Percentiles rank a stretch among this genome's conserved stretches.
phyloP scores from a whole-genome alignment of 2,329 filamentous ascomycete species.

The Ciborinia camelliae region DNA sequence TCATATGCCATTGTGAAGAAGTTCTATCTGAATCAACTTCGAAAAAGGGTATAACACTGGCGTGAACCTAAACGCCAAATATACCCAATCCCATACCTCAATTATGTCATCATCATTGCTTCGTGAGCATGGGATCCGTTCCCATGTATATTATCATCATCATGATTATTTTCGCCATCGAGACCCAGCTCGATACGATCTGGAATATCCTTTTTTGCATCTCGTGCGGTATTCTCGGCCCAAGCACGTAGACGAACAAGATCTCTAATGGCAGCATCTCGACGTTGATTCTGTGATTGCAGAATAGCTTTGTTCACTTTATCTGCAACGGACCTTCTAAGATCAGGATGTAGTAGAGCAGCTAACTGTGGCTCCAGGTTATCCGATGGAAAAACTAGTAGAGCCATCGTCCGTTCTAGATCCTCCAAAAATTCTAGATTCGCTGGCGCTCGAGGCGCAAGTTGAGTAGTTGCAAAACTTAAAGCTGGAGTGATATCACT shows the following conservation, averaged over 20 bases:
- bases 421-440: conserved; percentile 80
- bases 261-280: conserved; percentile 77
- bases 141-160: conserved; percentile 30
- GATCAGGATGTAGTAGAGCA: conserved; percentile 70
- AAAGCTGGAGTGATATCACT: conserved; percentile 73
- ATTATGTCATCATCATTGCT: conserved; percentile 34
- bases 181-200: conserved; percentile 35
- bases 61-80: conserved; percentile 2
- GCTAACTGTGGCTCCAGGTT: conserved; percentile 72
- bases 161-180: conserved; percentile 31
- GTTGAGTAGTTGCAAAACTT: conserved; percentile 80
- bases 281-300: conserved; percentile 64
- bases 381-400: conserved; percentile 84
- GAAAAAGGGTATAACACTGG: conserved; percentile 12
- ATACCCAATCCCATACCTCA: background rate
- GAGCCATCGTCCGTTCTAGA: conserved; percentile 86
- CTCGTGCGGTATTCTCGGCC: conserved; percentile 57
- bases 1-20: background rate
- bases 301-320: conserved; percentile 88
- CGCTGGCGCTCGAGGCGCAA: conserved; percentile 81
- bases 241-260: conserved; percentile 80
- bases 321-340: conserved; percentile 80
- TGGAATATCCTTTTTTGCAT: conserved; percentile 37
- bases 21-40: conserved; percentile 11
- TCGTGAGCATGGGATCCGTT: conserved; percentile 26